Base-by-base conservation (phyloP, 139 green algal species). In the Micromonas pusilla region DNA sequence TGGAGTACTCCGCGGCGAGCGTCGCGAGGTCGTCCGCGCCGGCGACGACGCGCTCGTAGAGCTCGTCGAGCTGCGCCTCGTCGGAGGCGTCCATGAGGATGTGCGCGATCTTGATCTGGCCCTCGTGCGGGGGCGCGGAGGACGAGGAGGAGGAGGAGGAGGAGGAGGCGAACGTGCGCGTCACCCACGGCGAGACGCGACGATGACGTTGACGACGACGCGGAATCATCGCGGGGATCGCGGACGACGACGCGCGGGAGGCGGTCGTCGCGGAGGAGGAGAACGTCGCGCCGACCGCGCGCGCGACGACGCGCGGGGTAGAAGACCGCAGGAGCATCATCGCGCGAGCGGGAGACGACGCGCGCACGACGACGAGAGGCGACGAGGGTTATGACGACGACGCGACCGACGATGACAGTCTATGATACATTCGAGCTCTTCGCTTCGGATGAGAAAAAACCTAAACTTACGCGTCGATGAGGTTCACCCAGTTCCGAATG, bases 401-500 rank as follows among this genome's bases (percentile, higher is more conserved):
- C 45, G 45, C 45, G 45, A 57, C 16, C 45, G 45, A 9, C 9
- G 45, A 57, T 57, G 45, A 57, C 16, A 57, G 9, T 25, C 21
- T 25, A 34, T 25, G 63, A 32, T 3, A 34, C 20, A 70, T 25
- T 2, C 54, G 26, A 31, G n/a, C 26, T 65, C 26, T 2, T 65
- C 26, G 54, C 26, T 65, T 65, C 1, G 3, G 54, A 25, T 23
- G 54, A 65, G 26, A 65, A 65, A 65, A 65, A 63, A 20, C 52
- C 20, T 63, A n/a, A n/a, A 63, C 52, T 57, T 16, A 57, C 45
- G 45, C 68, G 68, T 75, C 33, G 68, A 75, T 75, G 25, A 75
- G 25, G 21, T 60, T 62, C 37, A 97, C 82, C 54, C 92, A 97
- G 83, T 97, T 97, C 3, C 79, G 70, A 6, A 97, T 87, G 32